Conservation (phyloP, 2,329 filamentous ascomycete species). For the Phialophora verrucosa region DNA sequence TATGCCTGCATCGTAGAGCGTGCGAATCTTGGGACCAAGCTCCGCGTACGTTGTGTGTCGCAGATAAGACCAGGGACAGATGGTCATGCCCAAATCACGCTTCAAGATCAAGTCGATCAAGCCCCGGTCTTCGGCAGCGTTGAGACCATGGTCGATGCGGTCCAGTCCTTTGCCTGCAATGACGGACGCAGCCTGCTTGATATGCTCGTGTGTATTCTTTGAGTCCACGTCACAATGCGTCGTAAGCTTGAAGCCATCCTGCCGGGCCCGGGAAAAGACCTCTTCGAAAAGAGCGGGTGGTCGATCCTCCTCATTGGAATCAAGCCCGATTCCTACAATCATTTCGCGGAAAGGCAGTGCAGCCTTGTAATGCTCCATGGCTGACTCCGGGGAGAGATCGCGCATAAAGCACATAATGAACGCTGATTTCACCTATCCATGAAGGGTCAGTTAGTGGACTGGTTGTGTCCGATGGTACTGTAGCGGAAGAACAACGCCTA, state of each 20-base stretch:
- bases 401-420: conserved; percentile 55
- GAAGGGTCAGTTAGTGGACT: neutral
- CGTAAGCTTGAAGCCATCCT: conserved; percentile 53
- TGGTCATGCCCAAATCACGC: conserved; percentile 48
- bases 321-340: conserved; percentile 15
- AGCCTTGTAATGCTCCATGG: conserved; percentile 48
- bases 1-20: conserved; percentile 53
- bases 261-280: conserved; percentile 35
- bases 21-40: conserved; percentile 47
- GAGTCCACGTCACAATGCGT: conserved; percentile 59
- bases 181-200: conserved; percentile 47
- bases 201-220: conserved; percentile 54
- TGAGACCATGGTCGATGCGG: conserved; percentile 53
- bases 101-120: conserved; percentile 45
- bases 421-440: conserved; percentile 39
- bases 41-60: conserved; percentile 38
- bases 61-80: conserved; percentile 52
- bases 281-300: conserved; percentile 8
- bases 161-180: conserved; percentile 34
- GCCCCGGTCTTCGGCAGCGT: conserved; percentile 45
- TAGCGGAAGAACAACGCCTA: conserved; percentile 37
- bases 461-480: no score
- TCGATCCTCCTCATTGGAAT: conserved; percentile 13
- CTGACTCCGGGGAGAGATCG: conserved; percentile 48
- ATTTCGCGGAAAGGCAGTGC: conserved; percentile 36